Conservation (phyloP, 495 filamentous ascomycete species). For the Penicillium coprophilum region DNA sequence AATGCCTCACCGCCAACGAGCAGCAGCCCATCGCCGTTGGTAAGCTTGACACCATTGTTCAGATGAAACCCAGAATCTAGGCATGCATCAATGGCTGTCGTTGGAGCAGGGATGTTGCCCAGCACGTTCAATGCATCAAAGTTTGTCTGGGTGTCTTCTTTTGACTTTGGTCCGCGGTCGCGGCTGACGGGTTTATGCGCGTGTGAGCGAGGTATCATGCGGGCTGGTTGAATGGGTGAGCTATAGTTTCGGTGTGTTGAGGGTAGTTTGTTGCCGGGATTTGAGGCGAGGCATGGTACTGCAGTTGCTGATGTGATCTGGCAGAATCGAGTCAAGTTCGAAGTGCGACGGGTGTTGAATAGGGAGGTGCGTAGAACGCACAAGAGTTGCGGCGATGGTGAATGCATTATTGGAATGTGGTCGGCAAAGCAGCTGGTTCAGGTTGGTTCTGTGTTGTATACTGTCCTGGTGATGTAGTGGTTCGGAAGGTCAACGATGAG, state of each 20-base stretch:
- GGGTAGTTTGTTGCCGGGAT: not conserved
- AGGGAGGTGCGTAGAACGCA: constrained; percentile 44
- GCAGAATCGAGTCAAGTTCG: constrained; percentile 19
- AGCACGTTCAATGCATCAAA: constrained; percentile 76
- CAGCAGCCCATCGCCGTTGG: constrained; percentile 64
- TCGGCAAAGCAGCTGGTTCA: not conserved
- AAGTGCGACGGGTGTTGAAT: constrained; percentile 9
- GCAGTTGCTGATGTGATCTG: constrained; percentile 10
- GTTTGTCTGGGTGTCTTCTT: constrained; percentile 70
- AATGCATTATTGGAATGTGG: constrained; percentile 33
- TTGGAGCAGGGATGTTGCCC: constrained; percentile 68
- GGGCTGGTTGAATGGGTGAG: constrained; percentile 29
- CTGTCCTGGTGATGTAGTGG: not conserved
- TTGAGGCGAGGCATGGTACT: constrained; percentile 14
- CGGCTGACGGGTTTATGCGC: constrained; percentile 40
- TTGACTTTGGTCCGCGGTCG: constrained; percentile 59
- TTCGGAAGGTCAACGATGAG: not conserved
- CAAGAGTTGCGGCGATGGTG: constrained; percentile 47
- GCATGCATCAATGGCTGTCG: constrained; percentile 80
- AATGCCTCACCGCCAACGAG: constrained; percentile 86
- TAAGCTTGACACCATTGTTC: constrained; percentile 70
- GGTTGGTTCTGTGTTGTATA: constrained; percentile 1
- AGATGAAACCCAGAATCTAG: constrained; percentile 75
- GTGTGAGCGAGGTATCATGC: constrained; percentile 44
- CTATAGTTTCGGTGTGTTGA: constrained; percentile 32